Evolutionary conservation across 768 basidiomycete genomes (phyloP).

Genomic region (Ramaria sp.): DNA sequence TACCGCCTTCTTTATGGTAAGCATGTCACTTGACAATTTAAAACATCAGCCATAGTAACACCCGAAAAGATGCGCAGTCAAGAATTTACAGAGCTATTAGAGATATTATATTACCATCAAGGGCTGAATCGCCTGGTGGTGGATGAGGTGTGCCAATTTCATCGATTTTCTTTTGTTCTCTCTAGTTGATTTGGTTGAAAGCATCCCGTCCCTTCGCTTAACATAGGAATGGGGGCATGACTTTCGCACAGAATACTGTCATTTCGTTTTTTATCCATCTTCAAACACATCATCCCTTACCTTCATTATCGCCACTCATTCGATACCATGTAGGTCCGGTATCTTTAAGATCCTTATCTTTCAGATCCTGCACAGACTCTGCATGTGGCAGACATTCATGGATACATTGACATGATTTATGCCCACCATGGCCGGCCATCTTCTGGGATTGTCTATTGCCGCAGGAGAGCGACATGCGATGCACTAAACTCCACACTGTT

Average conservation of each 20-base stretch:
- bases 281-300: background rate
- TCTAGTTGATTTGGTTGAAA: conserved; percentile 22
- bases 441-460: conserved; percentile 71
- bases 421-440: conserved; percentile 45
- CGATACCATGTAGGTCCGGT: conserved; percentile 39
- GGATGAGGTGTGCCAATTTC: conserved; percentile 48
- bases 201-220: conserved; percentile 23
- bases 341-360: conserved; percentile 44
- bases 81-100: conserved; percentile 43
- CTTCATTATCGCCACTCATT: background rate
- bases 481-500: too few relatives aligned
- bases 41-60: conserved; percentile 37
- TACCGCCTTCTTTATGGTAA: conserved; percentile 64
- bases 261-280: conserved; percentile 24
- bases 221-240: conserved; percentile 77
- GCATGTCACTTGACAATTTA: conserved; percentile 14
- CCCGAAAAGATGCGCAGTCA: conserved; percentile 57
- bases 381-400: conserved; percentile 53
- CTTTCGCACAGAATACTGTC: conserved; percentile 65
- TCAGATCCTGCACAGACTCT: conserved; percentile 34
- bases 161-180: background rate
- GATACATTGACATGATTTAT: conserved; percentile 57
- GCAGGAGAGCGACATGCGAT: conserved; percentile 56
- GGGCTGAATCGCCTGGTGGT: conserved; percentile 66
- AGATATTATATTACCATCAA: conserved; percentile 37